Evolutionary conservation across 108 stramenopile species (phyloP).

Genomic region (Fragilaria crotonensis): DNA sequence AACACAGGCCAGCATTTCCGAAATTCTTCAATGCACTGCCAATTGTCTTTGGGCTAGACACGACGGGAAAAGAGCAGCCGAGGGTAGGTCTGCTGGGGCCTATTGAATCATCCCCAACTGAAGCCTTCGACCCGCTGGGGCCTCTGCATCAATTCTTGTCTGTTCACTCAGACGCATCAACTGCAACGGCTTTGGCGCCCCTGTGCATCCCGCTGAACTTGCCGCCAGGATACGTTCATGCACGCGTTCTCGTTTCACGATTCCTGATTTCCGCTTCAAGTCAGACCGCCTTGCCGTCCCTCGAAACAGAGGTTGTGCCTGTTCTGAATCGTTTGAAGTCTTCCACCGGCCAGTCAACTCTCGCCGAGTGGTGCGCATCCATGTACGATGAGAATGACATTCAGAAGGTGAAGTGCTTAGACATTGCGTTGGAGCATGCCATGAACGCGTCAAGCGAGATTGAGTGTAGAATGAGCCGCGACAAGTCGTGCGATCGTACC

Average conservation of each 20-base stretch:
- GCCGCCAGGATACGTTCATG: conserved; percentile 70
- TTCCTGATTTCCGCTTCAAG: conserved; percentile 31
- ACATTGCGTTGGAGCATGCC: conserved; percentile 52
- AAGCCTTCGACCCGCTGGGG: conserved; percentile 61
- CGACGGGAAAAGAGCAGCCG: not conserved
- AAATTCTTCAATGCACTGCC: conserved; percentile 61
- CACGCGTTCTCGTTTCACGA: conserved; percentile 44
- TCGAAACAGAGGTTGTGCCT: conserved; percentile 48
- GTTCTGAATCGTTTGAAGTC: conserved; percentile 46
- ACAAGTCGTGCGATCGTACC: not conserved
- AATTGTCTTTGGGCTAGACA: not conserved
- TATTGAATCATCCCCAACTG: not conserved
- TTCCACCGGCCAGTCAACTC: conserved; percentile 46
- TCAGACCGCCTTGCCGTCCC: conserved; percentile 42
- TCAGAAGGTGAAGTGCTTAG: conserved; percentile 56
- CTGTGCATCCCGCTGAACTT: conserved; percentile 59
- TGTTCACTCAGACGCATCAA: conserved; percentile 16
- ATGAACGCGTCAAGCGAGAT: conserved; percentile 63
- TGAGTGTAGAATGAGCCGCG: conserved; percentile 16
- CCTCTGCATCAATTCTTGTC: conserved; percentile 40
- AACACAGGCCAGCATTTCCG: conserved; percentile 44
- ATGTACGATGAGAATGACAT: conserved; percentile 37
- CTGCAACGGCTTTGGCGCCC: conserved; percentile 56
- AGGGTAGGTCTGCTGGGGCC: conserved; percentile 3
- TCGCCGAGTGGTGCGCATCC: conserved; percentile 75